These are phyloP conservation scores for Metrosideros polymorpha DNA, from an alignment of 441 rosid genomes.

Conservation along the genomic window DNA sequence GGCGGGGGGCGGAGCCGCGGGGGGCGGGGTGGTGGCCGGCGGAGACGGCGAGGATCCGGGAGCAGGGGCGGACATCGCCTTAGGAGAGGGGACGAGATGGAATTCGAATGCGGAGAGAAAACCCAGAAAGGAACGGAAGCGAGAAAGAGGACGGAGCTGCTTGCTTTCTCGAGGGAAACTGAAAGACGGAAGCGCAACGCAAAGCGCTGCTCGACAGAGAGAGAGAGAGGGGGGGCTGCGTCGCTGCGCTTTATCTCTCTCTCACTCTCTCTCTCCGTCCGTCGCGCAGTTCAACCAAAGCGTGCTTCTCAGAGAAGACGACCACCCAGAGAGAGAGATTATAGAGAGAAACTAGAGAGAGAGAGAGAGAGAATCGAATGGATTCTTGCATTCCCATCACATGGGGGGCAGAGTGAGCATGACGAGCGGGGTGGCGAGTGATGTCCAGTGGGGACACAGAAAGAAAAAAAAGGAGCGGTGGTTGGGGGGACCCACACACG, in stretches of 20 bases:
- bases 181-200: not conserved
- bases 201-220: not conserved
- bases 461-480: too few relatives aligned
- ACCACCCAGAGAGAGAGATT: not conserved
- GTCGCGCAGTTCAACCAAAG: not conserved
- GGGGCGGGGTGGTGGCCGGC: not conserved
- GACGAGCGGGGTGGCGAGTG: too few relatives aligned
- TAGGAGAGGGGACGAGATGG: too few relatives aligned
- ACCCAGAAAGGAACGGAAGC: not conserved
- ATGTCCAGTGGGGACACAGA: not conserved
- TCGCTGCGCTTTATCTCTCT: not conserved
- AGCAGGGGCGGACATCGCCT: not conserved
- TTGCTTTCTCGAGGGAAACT: not conserved
- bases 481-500: not conserved
- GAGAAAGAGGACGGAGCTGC: too few relatives aligned
- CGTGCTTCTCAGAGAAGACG: not conserved
- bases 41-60: not conserved
- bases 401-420: too few relatives aligned
- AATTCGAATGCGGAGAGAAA: not conserved
- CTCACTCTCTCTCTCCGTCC: not conserved
- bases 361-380: not conserved
- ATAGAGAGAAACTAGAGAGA: not conserved
- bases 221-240: too few relatives aligned
- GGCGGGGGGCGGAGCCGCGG: not conserved
- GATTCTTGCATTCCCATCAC: too few relatives aligned